These are phyloP conservation scores for Clonostachys sp. DNA, from an alignment of 2,329 filamentous ascomycete species.

Conservation along the genomic window DNA sequence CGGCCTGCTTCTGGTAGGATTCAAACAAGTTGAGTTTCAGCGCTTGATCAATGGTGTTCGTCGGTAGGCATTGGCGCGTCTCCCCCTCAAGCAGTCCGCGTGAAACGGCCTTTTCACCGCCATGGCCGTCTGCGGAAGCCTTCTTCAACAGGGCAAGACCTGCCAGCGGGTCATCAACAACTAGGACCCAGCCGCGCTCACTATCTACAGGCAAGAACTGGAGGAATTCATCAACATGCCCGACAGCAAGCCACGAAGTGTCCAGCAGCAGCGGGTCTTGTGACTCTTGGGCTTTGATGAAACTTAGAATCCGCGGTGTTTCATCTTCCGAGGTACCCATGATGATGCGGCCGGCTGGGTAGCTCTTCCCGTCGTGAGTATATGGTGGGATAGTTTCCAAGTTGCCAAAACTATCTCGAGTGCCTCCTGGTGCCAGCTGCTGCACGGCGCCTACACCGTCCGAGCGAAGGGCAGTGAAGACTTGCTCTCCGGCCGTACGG, in stretches of 20 bases:
- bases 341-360: constrained; percentile 12
- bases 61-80: constrained; percentile 4
- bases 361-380: constrained; percentile 8
- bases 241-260: constrained; percentile 15
- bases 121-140: constrained; percentile 7
- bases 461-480: constrained; percentile 22
- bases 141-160: constrained; percentile 12
- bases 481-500: constrained; percentile 17
- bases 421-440: constrained; percentile 5
- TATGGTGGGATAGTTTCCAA: constrained; percentile 30
- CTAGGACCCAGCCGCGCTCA: constrained; percentile 14
- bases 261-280: constrained; percentile 27
- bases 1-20: constrained; percentile 4
- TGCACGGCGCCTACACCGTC: constrained; percentile 23
- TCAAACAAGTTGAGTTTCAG: constrained; percentile 7
- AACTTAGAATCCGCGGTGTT: constrained; percentile 13
- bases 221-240: constrained; percentile 20
- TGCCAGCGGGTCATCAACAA: constrained; percentile 11
- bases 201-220: constrained; percentile 18
- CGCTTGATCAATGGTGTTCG: constrained; percentile 7
- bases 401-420: constrained; percentile 19
- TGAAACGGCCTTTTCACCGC: constrained; percentile 7
- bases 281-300: constrained; percentile 23
- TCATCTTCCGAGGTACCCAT: constrained; percentile 7
- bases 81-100: constrained; percentile 4